Evolutionary conservation across 2,329 filamentous ascomycete species (phyloP).

Genomic region (Penicillium sp.): DNA sequence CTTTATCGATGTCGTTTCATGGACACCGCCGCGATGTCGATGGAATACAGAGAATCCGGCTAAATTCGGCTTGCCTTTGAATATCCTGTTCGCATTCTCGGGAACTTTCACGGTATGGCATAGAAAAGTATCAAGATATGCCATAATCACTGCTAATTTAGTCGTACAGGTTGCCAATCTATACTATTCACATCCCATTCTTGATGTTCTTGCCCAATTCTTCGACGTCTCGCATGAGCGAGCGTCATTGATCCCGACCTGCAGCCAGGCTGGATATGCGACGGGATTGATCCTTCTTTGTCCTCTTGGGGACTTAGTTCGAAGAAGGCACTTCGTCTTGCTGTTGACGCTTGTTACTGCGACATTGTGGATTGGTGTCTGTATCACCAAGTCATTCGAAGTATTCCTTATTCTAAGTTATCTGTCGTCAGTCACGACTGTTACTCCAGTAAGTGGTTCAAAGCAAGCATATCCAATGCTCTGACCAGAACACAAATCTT

Average conservation of each 20-base stretch:
- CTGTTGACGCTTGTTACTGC: slow-evolving; percentile 67
- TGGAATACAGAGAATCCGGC: slow-evolving; percentile 67
- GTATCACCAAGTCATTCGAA: slow-evolving; percentile 63
- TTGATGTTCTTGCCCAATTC: slow-evolving; percentile 70
- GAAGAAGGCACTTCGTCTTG: slow-evolving; percentile 68
- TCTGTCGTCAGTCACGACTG: slow-evolving; percentile 72
- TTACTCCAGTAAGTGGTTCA: slow-evolving; percentile 58
- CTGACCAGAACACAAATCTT: neutral
- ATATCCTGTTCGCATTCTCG: slow-evolving; percentile 64
- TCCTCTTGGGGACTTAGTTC: slow-evolving; percentile 69
- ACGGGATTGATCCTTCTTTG: slow-evolving; percentile 71
- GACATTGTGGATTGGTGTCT: slow-evolving; percentile 67
- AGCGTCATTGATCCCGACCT: slow-evolving; percentile 67
- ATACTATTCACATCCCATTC: slow-evolving; percentile 77
- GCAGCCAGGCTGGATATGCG: slow-evolving; percentile 79
- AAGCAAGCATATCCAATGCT: neutral
- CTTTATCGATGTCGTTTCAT: slow-evolving; percentile 46
- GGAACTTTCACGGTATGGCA: slow-evolving; percentile 38
- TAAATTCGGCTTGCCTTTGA: slow-evolving; percentile 66
- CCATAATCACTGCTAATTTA: neutral
- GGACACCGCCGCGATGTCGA: slow-evolving; percentile 65
- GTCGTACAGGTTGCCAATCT: slow-evolving; percentile 68
- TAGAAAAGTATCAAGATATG: neutral
- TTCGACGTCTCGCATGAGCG: slow-evolving; percentile 70
- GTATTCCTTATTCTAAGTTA: slow-evolving; percentile 71